A percentile compares a stretch with the other conserved stretches of the same genome.
Conservation (phyloP, 2,329 filamentous ascomycete genomes). For the Mycogone perniciosa region DNA sequence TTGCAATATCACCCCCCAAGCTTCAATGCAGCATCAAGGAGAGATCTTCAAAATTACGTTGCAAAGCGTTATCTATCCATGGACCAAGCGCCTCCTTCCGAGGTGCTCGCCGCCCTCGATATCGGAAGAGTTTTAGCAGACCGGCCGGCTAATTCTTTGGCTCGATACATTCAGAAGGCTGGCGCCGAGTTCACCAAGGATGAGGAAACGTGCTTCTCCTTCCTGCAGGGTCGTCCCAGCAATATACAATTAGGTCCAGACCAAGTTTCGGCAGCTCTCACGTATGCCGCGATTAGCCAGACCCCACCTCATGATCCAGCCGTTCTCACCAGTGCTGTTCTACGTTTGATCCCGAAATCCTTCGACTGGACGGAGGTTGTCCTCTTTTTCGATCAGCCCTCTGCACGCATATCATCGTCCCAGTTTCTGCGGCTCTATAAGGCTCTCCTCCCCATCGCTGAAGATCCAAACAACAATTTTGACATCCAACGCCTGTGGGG, state of each 20-base stretch:
- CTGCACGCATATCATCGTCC: slow-evolving; percentile 65
- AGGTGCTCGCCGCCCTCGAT: slow-evolving; percentile 64
- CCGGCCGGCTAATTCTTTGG: slow-evolving; percentile 49
- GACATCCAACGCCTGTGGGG: slow-evolving; percentile 90
- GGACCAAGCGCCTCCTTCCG: slow-evolving; percentile 60
- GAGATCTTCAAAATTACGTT: slow-evolving; percentile 61
- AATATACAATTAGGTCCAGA: slow-evolving; percentile 66
- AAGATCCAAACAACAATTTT: slow-evolving; percentile 44
- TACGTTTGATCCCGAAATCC: slow-evolving; percentile 54
- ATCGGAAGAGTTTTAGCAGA: slow-evolving; percentile 60
- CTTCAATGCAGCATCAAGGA: slow-evolving; percentile 69
- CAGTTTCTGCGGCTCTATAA: slow-evolving; percentile 81
- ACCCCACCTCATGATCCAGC: slow-evolving; percentile 47
- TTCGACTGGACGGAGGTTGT: slow-evolving; percentile 70
- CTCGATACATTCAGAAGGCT: slow-evolving; percentile 63
- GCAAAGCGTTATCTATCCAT: slow-evolving; percentile 61
- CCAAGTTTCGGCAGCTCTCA: slow-evolving; percentile 73
- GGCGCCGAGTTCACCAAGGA: slow-evolving; percentile 71
- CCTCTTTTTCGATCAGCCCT: slow-evolving; percentile 71
- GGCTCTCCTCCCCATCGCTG: slow-evolving; percentile 67
- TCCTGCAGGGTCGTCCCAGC: slow-evolving; percentile 47
- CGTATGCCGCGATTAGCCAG: slow-evolving; percentile 56
- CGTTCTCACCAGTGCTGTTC: slow-evolving; percentile 55
- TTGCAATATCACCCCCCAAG: slow-evolving; percentile 80
- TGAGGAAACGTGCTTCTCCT: slow-evolving; percentile 56